Base-by-base conservation (phyloP, 257 asterid genomes). In the Fraxinus excelsior region DNA sequence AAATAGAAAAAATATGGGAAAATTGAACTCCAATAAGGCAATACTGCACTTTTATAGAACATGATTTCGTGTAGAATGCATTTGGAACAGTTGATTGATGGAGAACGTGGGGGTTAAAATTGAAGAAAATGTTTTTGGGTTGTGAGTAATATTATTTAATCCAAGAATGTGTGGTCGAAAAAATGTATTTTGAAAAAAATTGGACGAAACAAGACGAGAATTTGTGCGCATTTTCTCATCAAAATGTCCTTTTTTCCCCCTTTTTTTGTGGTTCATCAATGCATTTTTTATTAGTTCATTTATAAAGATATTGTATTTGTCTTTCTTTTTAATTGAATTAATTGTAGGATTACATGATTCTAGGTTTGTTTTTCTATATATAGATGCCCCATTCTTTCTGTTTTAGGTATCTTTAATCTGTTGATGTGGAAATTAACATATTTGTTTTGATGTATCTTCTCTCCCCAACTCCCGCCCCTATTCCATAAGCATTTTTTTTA, bases 391-490 rank as follows among this genome's bases (percentile, higher is more conserved):
- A 56, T 56, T 56, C 65, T 56, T 56, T 56, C 65, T n/a, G 25
- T 53, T 53, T 10, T 19, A 19, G 62, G 62, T n/a, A 53, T 53
- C 62, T 53, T 4, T 19, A 7, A 7, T 18, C 60, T 49, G 60
- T 49, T 49, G 60, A 49, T 23, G 21, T 49, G 60, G 60, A 49
- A 67, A 62, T 28, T 34, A 37, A 49, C 49, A 11, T 42, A 35
- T n/a, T 46, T 32, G 74, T 64, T 46, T 66, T 64, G 34, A 32
- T 71, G 53, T 53, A 68, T 32, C 40, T 73, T 35, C 21, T 16
- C 69, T 34, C 73, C 25, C 31, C 58, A 38, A 40, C 46, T 44
- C 11, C 8, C 25, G 18, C 23, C 21, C 19, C 74, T 37, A 67
- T 32, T n/a, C 32, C 40, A 60, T 64, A 29, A 51, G 16, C 21